phyloP scores from a whole-genome alignment of 257 asterid species.

The Penstemon newberryi region DNA sequence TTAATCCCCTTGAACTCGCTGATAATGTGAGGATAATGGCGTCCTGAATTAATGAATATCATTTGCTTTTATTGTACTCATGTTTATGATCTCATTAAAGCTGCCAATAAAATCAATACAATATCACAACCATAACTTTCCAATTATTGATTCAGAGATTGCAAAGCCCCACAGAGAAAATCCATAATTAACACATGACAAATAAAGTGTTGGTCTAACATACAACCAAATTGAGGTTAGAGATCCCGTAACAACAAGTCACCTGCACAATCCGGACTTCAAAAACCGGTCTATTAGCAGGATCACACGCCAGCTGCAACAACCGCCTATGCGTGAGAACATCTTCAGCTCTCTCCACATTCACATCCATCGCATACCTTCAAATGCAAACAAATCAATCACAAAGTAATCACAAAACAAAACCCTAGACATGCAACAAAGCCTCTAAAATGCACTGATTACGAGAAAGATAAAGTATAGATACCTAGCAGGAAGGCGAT shows the following conservation, averaged over 20 bases:
- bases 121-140: slow-evolving; percentile 3
- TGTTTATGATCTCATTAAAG: slow-evolving; percentile 2
- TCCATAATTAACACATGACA: slow-evolving; percentile 10
- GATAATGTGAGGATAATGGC: not conserved
- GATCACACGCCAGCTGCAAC: slow-evolving; percentile 83
- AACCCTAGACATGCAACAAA: slow-evolving; percentile 33
- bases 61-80: slow-evolving; percentile 1
- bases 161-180: not conserved
- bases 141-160: slow-evolving; percentile 4
- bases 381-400: slow-evolving; percentile 29
- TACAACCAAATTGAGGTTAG: not conserved
- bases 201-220: too few relatives aligned
- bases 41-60: slow-evolving; percentile 3
- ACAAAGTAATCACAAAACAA: slow-evolving; percentile 16
- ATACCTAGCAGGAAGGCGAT: slow-evolving; percentile 88
- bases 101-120: slow-evolving; percentile 18
- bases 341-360: slow-evolving; percentile 93
- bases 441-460: not conserved
- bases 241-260: slow-evolving; percentile 14
- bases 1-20: slow-evolving; percentile 7
- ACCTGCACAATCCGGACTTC: slow-evolving; percentile 99
- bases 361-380: slow-evolving; percentile 97
- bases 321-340: slow-evolving; percentile 85
- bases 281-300: slow-evolving; percentile 83
- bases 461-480: slow-evolving; percentile 11